phyloP scores from a whole-genome alignment of 768 basidiomycete species.

The Tricholoma terreum region DNA sequence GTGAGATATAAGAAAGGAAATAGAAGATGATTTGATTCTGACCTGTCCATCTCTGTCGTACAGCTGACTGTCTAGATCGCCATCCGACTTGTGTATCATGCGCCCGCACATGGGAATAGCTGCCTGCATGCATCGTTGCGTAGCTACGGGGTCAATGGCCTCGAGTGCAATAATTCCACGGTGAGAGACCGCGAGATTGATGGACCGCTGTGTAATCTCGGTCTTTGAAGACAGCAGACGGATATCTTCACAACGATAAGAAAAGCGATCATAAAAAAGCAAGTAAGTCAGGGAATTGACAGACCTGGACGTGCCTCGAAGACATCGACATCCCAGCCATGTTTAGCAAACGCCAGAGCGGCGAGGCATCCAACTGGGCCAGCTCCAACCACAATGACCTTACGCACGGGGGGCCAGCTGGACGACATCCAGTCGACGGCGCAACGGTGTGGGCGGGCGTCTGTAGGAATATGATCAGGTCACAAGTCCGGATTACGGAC shows the following conservation, averaged over 20 bases:
- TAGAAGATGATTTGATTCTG: constrained; percentile 17
- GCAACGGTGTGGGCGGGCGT: too few species aligned
- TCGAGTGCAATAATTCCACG: constrained; percentile 88
- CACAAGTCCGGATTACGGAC: too few species aligned
- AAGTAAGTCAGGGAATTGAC: constrained; percentile 3
- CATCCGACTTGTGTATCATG: constrained; percentile 84
- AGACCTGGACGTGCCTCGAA: constrained; percentile 79
- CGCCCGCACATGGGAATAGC: constrained; percentile 94
- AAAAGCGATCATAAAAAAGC: background rate
- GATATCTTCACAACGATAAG: constrained; percentile 49
- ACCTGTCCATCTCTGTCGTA: constrained; percentile 92
- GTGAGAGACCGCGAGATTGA: constrained; percentile 94
- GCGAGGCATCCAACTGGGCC: constrained; percentile 95
- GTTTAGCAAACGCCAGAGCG: constrained; percentile 80
- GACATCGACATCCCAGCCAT: constrained; percentile 80
- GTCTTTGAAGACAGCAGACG: constrained; percentile 69
- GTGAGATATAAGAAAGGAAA: constrained; percentile 10
- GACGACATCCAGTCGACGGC: background rate
- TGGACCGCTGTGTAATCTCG: constrained; percentile 75
- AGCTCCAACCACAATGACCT: constrained; percentile 75
- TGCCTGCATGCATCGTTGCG: constrained; percentile 67
- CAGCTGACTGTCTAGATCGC: constrained; percentile 74
- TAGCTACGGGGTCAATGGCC: constrained; percentile 69
- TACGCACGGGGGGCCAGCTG: constrained; percentile 26
- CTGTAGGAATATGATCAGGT: too few species aligned